A percentile compares a stretch with the other conserved stretches of the same genome.
These are phyloP conservation scores for Dendrostoma leiphaemia DNA, from an alignment of 2,329 filamentous ascomycete species.

Conservation along the genomic window DNA sequence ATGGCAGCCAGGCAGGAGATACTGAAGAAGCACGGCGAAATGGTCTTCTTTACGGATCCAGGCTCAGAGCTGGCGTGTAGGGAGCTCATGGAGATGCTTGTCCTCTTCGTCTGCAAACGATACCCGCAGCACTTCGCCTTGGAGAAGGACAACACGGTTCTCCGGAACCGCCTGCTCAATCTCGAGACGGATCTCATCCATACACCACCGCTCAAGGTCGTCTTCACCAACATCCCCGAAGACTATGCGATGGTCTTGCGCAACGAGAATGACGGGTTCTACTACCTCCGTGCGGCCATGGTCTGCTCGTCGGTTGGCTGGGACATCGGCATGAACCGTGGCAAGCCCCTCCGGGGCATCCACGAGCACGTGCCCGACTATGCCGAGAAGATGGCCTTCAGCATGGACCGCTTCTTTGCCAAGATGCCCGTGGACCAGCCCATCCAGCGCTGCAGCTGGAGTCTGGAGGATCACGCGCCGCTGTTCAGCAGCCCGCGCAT, in stretches of 20 bases:
- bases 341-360: conserved; percentile 66
- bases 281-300: conserved; percentile 71
- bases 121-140: conserved; percentile 71
- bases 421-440: conserved; percentile 72
- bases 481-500: conserved; percentile 72
- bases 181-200: conserved; percentile 59
- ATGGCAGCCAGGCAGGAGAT: conserved; percentile 68
- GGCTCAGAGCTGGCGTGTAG: conserved; percentile 78
- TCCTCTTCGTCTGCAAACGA: conserved; percentile 75
- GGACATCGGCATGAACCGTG: conserved; percentile 74
- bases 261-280: conserved; percentile 68
- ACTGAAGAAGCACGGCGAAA: conserved; percentile 59
- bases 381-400: conserved; percentile 82
- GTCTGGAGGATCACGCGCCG: conserved; percentile 71
- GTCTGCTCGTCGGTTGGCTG: conserved; percentile 80
- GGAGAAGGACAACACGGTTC: conserved; percentile 52
- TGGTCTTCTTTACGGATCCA: conserved; percentile 66
- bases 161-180: conserved; percentile 68
- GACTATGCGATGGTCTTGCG: conserved; percentile 78
- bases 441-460: conserved; percentile 85
- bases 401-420: conserved; percentile 84
- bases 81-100: conserved; percentile 81
- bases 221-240: conserved; percentile 78
- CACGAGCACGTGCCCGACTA: conserved; percentile 78
- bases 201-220: conserved; percentile 64